Evolutionary conservation across 495 filamentous ascomycete species (phyloP).

Genomic region (Penicillium steckii): DNA sequence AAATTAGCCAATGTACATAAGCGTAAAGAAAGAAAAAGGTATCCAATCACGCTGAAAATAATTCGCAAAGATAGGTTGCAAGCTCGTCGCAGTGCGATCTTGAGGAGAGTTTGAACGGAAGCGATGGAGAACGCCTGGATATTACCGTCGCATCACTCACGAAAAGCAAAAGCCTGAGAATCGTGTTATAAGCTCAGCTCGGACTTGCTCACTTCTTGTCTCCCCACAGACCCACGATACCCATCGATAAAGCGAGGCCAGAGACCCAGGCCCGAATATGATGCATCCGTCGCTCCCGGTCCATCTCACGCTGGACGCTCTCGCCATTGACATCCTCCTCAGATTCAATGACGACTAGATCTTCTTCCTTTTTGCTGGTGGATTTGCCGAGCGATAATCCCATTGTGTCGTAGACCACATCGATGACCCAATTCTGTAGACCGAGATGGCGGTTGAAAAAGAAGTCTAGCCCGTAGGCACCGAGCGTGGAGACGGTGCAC

Average conservation of each 20-base stretch:
- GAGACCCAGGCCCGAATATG: conserved; percentile 57
- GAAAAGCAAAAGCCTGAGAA: neutral
- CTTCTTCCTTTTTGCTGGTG: conserved; percentile 63
- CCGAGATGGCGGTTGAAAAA: conserved; percentile 43
- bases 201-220: conserved; percentile 51
- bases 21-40: neutral
- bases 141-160: neutral
- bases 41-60: neutral
- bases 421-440: conserved; percentile 29
- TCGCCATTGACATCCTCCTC: conserved; percentile 74
- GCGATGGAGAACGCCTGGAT: neutral
- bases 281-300: conserved; percentile 61
- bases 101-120: neutral
- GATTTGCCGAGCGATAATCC: conserved; percentile 11
- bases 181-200: neutral
- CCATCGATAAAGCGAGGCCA: conserved; percentile 69
- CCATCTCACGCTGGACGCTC: conserved; percentile 69
- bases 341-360: conserved; percentile 55
- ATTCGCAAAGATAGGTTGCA: neutral
- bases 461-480: conserved; percentile 56
- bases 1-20: neutral
- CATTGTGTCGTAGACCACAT: conserved; percentile 29
- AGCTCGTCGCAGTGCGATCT: neutral
- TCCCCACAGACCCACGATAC: conserved; percentile 85
- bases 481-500: conserved; percentile 51